Conservation (phyloP, 2,329 filamentous ascomycete genomes). For the Fusarium xylarioides region DNA sequence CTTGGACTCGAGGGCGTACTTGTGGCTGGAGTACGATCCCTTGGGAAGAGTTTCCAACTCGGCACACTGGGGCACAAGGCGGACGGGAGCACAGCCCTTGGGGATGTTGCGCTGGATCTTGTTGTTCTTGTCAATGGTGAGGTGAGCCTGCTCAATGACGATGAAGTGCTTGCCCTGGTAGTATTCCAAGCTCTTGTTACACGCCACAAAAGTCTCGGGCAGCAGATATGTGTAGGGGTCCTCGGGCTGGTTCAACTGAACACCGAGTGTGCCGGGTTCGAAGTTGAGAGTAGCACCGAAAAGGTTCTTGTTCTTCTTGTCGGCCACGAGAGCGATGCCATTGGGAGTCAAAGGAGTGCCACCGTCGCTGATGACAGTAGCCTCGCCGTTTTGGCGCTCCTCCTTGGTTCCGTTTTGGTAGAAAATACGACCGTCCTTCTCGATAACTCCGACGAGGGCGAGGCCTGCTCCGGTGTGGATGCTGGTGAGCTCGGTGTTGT, state of each 20-base stretch:
- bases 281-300: conserved; percentile 43
- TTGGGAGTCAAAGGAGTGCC: conserved; percentile 51
- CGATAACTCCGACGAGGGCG: conserved; percentile 50
- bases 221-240: conserved; percentile 42
- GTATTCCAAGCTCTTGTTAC: conserved; percentile 54
- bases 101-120: conserved; percentile 39
- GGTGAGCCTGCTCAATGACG: conserved; percentile 51
- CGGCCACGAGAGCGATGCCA: conserved; percentile 46
- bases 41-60: conserved; percentile 48
- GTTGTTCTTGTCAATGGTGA: conserved; percentile 34
- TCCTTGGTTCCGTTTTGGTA: conserved; percentile 59
- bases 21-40: conserved; percentile 51
- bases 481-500: conserved; percentile 51
- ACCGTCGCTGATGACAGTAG: conserved; percentile 53
- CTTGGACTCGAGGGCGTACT: conserved; percentile 48
- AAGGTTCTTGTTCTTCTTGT: conserved; percentile 47
- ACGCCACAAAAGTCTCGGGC: conserved; percentile 53
- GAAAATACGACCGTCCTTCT: conserved; percentile 48
- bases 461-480: conserved; percentile 56
- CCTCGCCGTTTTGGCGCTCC: conserved; percentile 44
- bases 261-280: conserved; percentile 49
- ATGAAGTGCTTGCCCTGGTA: conserved; percentile 50
- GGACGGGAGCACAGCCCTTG: conserved; percentile 53
- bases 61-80: conserved; percentile 56
- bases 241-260: conserved; percentile 43